Percentiles rank a stretch among this genome's conserved stretches.
phyloP scores from a whole-genome alignment of 129 eudicot genomes.

The Flaveria trinervia region DNA sequence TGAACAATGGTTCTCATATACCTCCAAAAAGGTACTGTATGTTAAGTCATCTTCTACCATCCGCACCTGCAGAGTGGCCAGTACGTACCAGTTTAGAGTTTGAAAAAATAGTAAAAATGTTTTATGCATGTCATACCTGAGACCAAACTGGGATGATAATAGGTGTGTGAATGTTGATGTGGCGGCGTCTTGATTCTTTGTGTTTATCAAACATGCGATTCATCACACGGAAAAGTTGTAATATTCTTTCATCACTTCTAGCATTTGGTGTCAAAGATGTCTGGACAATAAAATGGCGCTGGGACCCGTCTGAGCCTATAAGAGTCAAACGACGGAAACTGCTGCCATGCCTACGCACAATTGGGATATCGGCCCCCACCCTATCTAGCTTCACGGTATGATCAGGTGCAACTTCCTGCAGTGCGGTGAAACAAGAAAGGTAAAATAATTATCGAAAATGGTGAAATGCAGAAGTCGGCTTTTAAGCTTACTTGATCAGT shows the following conservation, averaged over 20 bases:
- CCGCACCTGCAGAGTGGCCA: slow-evolving; percentile 58
- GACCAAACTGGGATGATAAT: slow-evolving; percentile 99
- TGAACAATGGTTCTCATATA: slow-evolving; percentile 98
- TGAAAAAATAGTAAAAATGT: not conserved
- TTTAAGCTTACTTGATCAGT: slow-evolving; percentile 33
- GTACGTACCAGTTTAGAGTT: slow-evolving; percentile 23
- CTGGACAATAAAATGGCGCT: slow-evolving; percentile 98
- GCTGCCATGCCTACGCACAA: slow-evolving; percentile 99
- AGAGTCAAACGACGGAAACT: slow-evolving; percentile 95
- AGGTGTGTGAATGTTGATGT: slow-evolving; percentile 95
- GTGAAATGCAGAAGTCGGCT: not conserved
- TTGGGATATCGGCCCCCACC: slow-evolving; percentile 94
- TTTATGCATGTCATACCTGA: slow-evolving; percentile 54
- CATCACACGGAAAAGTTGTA: slow-evolving; percentile 98
- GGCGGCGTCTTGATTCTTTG: slow-evolving; percentile 95
- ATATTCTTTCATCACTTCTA: slow-evolving; percentile 91
- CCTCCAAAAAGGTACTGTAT: slow-evolving; percentile 98
- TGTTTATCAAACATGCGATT: slow-evolving; percentile 98
- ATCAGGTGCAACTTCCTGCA: slow-evolving; percentile 98
- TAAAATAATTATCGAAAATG: not conserved
- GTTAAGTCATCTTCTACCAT: slow-evolving; percentile 99
- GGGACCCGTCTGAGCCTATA: slow-evolving; percentile 98
- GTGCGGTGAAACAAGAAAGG: not conserved
- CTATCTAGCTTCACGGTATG: slow-evolving; percentile 97
- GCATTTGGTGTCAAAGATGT: slow-evolving; percentile 98